phyloP scores from a whole-genome alignment of 306 rosid genomes.

The Carpinus fangiana region DNA sequence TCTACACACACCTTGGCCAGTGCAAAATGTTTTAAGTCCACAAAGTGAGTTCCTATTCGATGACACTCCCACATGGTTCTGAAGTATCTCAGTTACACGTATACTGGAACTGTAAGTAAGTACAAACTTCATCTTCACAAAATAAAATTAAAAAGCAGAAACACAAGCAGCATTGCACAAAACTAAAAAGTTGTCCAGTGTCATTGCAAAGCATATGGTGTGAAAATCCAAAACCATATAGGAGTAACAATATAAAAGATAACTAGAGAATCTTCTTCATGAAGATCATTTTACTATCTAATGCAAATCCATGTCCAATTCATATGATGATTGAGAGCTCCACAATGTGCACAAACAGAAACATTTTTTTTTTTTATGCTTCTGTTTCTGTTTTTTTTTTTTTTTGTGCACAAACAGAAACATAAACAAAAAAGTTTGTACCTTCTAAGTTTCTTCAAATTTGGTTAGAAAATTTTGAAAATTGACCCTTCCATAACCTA shows the following conservation, averaged over 20 bases:
- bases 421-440: not conserved
- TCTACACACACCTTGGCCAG: conserved; percentile 57
- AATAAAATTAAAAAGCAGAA: conserved; percentile 3
- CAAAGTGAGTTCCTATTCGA: conserved; percentile 46
- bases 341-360: not conserved
- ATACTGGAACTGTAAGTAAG: conserved; percentile 40
- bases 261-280: not conserved
- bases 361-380: no score
- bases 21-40: conserved; percentile 60
- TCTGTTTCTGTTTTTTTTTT: no score
- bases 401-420: not conserved
- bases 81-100: conserved; percentile 44
- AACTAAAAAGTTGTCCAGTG: not conserved
- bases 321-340: not conserved
- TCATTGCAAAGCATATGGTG: not conserved
- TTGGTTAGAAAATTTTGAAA: not conserved
- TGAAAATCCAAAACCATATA: not conserved
- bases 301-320: not conserved
- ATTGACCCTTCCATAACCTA: not conserved
- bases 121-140: conserved; percentile 28
- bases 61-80: conserved; percentile 43
- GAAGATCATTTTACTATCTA: not conserved
- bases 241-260: not conserved
- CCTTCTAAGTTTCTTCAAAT: not conserved
- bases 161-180: not conserved